A percentile compares a stretch with the other conserved stretches of the same genome.
Evolutionary conservation across 2,329 filamentous ascomycete species (phyloP).

Genomic region (Beauveria australis): DNA sequence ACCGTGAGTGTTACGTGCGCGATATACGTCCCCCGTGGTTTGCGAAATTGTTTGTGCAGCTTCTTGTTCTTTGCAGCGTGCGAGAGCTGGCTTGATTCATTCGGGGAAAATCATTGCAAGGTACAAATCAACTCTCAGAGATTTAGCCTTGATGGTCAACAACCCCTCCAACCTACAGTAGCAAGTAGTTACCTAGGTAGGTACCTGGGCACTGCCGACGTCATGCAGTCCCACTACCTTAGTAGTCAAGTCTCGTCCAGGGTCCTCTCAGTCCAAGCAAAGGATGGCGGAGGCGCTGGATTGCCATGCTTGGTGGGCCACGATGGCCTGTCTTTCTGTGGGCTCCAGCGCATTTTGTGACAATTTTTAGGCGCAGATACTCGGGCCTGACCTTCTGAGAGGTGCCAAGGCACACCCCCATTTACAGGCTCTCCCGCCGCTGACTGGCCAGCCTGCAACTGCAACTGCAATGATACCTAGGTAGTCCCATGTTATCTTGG

Average conservation of each 20-base stretch:
- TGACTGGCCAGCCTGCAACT: neutral
- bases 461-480: neutral
- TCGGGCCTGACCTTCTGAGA: constrained; percentile 1
- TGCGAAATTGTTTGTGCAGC: neutral
- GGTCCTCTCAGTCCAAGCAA: neutral
- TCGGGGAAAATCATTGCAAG: neutral
- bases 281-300: neutral
- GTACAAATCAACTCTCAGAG: neutral
- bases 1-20: neutral
- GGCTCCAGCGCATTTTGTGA: neutral
- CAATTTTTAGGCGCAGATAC: neutral
- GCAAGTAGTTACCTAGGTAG: no score
- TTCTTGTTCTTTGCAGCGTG: neutral
- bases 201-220: neutral
- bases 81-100: neutral
- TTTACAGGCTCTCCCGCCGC: neutral
- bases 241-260: neutral
- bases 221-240: neutral
- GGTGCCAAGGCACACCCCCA: neutral
- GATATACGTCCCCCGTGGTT: neutral
- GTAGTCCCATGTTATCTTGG: constrained; percentile 4
- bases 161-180: neutral
- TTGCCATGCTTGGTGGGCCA: constrained; percentile 3
- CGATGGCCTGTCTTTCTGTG: neutral
- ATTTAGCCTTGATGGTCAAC: neutral